Evolutionary conservation across 495 filamentous ascomycete species (phyloP), one percentile per base, ranked within the genome.

Genomic region (Aspergillus ellipticus): DNA sequence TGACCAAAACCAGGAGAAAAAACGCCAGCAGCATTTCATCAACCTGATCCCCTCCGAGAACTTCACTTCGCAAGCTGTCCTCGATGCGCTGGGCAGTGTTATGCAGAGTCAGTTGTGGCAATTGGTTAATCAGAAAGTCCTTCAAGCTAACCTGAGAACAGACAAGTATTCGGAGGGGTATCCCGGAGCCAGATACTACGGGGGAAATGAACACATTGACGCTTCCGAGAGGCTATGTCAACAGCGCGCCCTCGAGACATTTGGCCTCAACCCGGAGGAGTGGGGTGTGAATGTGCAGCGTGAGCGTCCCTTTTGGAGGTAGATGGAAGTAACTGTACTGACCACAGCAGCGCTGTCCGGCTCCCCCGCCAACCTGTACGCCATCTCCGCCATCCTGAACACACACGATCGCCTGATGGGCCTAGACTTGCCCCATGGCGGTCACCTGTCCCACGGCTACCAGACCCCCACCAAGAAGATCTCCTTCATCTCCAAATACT

Each of bases 111-210:
- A 51, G 87, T 41, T 46, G 26, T 28, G 20, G 29, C 49, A 39
- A 13, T 22, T 35, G 42, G 47, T 2, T 57, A 67, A 49, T 61
- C 51, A 45, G 24, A 11, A 53, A 35, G 35, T 15, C 26, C 41
- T 48, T 52, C 16, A 3, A 26, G 28, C 37, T 56, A 33, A 49
- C 48, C 46, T 4, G 31, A 19, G 16, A 11, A n/a, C 67, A 93
- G 90, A 98, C 66, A 98, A 98, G 71, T 98, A 98, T 77, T 97
- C 95, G 6, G 94, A 98, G 72, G 94, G 94, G 39, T 98, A 98
- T 62, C 94, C 94, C 46, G 95, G 94, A 48, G 95, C 93, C 42
- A 75, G 94, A 67, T 98, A 98, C 73, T 98, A 98, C 67, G 94
- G 94, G 39, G 94, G 94, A 60, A 98, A 98, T 65, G 90, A 96